phyloP scores from a whole-genome alignment of 345 rosid species.

The Luvunga scandens region DNA sequence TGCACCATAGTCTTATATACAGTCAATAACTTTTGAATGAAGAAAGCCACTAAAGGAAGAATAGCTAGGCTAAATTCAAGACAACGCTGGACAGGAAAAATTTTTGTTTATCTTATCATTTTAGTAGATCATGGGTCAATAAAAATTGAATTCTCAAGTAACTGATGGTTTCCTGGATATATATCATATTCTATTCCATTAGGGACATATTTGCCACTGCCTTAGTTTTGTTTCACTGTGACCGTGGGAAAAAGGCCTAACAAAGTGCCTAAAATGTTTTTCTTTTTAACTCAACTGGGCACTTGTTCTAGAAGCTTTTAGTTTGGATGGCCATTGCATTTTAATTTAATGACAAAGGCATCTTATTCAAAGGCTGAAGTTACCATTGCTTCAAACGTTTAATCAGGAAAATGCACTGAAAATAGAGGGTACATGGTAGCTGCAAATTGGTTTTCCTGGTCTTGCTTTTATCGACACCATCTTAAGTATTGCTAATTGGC shows the following conservation, averaged over 20 bases:
- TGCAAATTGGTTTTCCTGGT: background rate
- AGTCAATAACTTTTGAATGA: no score
- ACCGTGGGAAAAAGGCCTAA: no score
- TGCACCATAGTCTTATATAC: background rate
- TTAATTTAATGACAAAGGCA: background rate
- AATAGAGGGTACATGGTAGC: slow-evolving; percentile 51
- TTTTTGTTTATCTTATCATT: no score
- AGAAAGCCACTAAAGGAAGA: no score
- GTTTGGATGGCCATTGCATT: background rate
- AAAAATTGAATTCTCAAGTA: background rate
- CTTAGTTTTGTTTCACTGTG: no score
- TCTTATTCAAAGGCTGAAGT: slow-evolving; percentile 59
- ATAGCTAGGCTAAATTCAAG: no score
- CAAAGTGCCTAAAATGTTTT: no score
- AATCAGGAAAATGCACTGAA: slow-evolving; percentile 53
- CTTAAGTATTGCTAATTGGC: no score
- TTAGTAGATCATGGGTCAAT: background rate
- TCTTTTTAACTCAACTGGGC: no score
- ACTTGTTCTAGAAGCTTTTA: no score
- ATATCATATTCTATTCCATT: background rate
- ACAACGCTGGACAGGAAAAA: background rate
- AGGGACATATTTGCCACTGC: background rate
- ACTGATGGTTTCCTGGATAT: background rate
- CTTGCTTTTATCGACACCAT: no score
- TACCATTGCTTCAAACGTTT: slow-evolving; percentile 56